Percentiles rank a stretch among this genome's conserved stretches.
Conservation (phyloP, 306 rosid genomes). For the Carpinus fangiana region DNA sequence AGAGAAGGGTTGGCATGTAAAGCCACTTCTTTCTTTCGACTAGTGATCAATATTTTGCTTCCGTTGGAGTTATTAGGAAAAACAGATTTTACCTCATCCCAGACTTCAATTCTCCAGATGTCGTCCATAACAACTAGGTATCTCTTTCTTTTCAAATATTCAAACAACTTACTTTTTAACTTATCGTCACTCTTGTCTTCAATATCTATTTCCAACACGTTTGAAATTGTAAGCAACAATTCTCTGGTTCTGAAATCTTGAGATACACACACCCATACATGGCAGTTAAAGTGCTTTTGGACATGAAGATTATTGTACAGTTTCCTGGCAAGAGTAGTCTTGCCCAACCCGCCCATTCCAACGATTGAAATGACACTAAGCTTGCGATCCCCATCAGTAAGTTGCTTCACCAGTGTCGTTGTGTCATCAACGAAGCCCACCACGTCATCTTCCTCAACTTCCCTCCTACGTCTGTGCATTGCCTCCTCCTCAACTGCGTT, state of each 20-base stretch:
- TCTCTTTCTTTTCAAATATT: neutral
- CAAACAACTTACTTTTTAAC: neutral
- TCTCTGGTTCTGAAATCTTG: neutral
- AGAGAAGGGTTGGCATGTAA: neutral
- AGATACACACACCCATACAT: slow-evolving; percentile 19
- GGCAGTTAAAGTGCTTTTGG: neutral
- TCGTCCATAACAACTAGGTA: slow-evolving; percentile 17
- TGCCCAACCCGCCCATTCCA: neutral
- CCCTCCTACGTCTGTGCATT: neutral
- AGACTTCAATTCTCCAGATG: slow-evolving; percentile 15
- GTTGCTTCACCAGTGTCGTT: neutral
- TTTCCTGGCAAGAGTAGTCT: neutral
- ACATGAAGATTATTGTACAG: neutral
- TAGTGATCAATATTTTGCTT: slow-evolving; percentile 30
- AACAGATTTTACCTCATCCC: slow-evolving; percentile 16
- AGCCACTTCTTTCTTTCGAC: slow-evolving; percentile 30
- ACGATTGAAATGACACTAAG: neutral
- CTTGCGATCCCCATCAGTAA: neutral
- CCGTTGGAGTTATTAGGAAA: slow-evolving; percentile 17
- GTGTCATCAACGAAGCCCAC: neutral
- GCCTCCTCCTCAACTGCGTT: neutral
- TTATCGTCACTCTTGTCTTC: neutral
- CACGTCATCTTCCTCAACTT: neutral
- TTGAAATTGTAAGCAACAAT: neutral
- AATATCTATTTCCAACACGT: neutral